Conservation (phyloP, 805 yeast genomes). For the Metschnikowia aberdeeniae region DNA sequence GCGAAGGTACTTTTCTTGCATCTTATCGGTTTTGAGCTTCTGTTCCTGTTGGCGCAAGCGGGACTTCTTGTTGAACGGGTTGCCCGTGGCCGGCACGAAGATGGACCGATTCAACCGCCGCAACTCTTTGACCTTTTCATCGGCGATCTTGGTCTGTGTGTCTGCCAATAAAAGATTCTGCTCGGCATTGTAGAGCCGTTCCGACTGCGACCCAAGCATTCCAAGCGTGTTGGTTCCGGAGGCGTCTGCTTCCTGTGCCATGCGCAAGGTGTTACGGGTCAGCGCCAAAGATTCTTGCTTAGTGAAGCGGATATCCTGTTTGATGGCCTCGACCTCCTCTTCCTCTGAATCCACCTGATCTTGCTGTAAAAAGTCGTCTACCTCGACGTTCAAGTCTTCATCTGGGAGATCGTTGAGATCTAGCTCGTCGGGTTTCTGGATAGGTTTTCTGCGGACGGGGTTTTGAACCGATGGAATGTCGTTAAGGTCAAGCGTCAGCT, state of each 20-base stretch:
- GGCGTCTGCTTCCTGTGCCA: conserved; percentile 48
- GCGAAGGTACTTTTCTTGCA: conserved; percentile 56
- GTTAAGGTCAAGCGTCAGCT: conserved; percentile 37
- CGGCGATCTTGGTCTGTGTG: conserved; percentile 78
- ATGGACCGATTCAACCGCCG: conserved; percentile 75
- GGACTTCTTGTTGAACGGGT: conserved; percentile 85
- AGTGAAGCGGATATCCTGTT: conserved; percentile 74
- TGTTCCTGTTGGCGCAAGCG: conserved; percentile 73
- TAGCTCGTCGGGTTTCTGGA: conserved; percentile 22
- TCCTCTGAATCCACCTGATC: conserved; percentile 58
- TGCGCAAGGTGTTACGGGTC: conserved; percentile 72
- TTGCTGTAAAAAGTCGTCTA: conserved; percentile 34
- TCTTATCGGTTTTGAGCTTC: conserved; percentile 55
- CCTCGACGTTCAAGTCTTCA: conserved; percentile 35
- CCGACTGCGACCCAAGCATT: conserved; percentile 91
- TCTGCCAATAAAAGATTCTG: conserved; percentile 70
- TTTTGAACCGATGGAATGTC: conserved; percentile 32
- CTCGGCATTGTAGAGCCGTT: conserved; percentile 76
- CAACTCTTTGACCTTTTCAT: conserved; percentile 75
- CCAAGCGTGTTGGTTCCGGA: conserved; percentile 71
- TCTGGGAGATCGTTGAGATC: conserved; percentile 31
- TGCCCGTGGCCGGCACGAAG: conserved; percentile 70
- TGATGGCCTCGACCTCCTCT: conserved; percentile 83
- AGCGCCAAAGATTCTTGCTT: conserved; percentile 85
- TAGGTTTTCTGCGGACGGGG: conserved; percentile 22